Conservation (phyloP, 306 rosid genomes). For the Quercus robur region DNA sequence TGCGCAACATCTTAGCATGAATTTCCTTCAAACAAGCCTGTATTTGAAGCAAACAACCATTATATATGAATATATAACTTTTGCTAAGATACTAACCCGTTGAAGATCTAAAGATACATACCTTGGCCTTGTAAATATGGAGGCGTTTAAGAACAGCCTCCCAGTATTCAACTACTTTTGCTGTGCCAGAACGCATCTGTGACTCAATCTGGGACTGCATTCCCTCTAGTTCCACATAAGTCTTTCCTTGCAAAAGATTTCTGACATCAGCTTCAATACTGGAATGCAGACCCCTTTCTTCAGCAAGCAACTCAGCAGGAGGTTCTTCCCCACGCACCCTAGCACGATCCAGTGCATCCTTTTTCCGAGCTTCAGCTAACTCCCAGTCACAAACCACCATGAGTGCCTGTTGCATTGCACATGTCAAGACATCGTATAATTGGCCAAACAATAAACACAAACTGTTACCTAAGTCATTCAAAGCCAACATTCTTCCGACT, state of each 20-base stretch:
- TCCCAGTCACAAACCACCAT: conserved; percentile 94
- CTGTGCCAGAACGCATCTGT: conserved; percentile 88
- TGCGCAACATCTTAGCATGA: conserved; percentile 76
- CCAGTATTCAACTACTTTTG: conserved; percentile 96
- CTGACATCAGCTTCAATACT: conserved; percentile 82
- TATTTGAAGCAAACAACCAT: conserved; percentile 21
- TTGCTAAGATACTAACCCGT: not conserved
- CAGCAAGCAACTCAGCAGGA: conserved; percentile 93
- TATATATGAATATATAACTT: conserved; percentile 4
- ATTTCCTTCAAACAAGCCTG: conserved; percentile 94
- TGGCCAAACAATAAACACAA: conserved; percentile 11
- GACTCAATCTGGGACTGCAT: conserved; percentile 75
- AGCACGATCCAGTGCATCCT: conserved; percentile 92
- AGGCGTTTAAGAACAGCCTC: conserved; percentile 87
- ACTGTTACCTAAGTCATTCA: conserved; percentile 4
- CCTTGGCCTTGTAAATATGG: conserved; percentile 95
- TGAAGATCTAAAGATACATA: conserved; percentile 26
- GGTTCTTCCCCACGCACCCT: conserved; percentile 98
- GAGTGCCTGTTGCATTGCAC: conserved; percentile 60
- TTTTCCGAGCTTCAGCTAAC: conserved; percentile 85
- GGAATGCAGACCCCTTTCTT: conserved; percentile 94
- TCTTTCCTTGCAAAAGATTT: conserved; percentile 72
- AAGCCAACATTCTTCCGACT: not conserved
- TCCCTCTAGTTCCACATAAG: conserved; percentile 68
- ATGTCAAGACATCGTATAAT: conserved; percentile 19